Conservation (phyloP, 208 protist species). For the Wallacemonas sp. region DNA sequence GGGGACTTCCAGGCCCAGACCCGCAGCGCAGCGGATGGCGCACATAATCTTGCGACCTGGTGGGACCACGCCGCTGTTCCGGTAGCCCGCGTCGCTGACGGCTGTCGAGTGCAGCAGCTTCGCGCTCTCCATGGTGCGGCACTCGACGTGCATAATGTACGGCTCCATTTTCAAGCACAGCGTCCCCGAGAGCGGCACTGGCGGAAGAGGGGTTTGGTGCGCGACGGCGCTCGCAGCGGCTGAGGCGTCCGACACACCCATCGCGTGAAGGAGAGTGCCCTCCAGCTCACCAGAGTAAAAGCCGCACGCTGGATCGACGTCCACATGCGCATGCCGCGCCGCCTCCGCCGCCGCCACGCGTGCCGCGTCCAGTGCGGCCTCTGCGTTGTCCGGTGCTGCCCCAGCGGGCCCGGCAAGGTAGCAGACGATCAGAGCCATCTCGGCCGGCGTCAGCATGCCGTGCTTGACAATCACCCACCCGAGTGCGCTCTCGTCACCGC, state of each 20-base stretch:
- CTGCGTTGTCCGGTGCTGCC: not conserved
- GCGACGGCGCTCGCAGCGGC: not conserved
- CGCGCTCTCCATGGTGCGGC: slow-evolving; percentile 74
- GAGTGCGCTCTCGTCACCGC: slow-evolving; percentile 63
- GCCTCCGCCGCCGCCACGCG: slow-evolving; percentile 16
- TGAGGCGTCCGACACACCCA: not conserved
- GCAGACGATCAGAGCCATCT: slow-evolving; percentile 61
- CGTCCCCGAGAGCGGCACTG: slow-evolving; percentile 45
- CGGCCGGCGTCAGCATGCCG: slow-evolving; percentile 53
- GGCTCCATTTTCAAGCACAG: slow-evolving; percentile 87
- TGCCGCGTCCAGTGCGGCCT: slow-evolving; percentile 18
- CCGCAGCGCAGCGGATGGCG: slow-evolving; percentile 68
- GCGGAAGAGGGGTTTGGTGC: not conserved
- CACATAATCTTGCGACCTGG: slow-evolving; percentile 81
- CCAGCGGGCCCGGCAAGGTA: slow-evolving; percentile 46
- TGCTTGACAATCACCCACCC: slow-evolving; percentile 89
- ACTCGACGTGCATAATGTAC: slow-evolving; percentile 89
- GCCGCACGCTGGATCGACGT: not conserved
- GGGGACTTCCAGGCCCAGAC: slow-evolving; percentile 76
- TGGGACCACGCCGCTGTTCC: slow-evolving; percentile 87
- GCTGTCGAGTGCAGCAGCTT: slow-evolving; percentile 71
- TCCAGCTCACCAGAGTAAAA: slow-evolving; percentile 59
- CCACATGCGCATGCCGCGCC: not conserved
- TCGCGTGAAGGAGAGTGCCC: slow-evolving; percentile 37
- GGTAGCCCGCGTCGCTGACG: slow-evolving; percentile 73